Percentiles rank a stretch among this genome's conserved stretches.
Conservation (phyloP, 2,329 filamentous ascomycete genomes). For the Ceratocystis diversiconidia region DNA sequence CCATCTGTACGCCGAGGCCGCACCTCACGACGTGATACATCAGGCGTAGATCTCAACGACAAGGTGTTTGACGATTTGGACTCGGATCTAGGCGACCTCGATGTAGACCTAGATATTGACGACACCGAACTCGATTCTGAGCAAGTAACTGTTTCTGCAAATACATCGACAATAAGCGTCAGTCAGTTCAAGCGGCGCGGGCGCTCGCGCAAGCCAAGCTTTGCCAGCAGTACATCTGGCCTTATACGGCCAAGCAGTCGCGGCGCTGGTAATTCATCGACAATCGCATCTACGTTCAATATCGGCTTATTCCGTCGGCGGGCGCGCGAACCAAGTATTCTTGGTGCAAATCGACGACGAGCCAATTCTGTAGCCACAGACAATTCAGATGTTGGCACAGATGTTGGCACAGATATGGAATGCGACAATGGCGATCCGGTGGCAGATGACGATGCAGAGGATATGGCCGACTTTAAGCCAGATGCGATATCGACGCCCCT, state of each 20-base stretch:
- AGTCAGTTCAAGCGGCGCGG: slow-evolving; percentile 34
- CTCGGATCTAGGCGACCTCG: slow-evolving; percentile 29
- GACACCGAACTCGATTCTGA: slow-evolving; percentile 19
- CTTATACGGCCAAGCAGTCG: slow-evolving; percentile 41
- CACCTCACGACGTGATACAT: slow-evolving; percentile 28
- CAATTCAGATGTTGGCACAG: slow-evolving; percentile 20
- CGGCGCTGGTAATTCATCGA: slow-evolving; percentile 31
- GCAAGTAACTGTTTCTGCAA: slow-evolving; percentile 27
- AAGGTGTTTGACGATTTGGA: slow-evolving; percentile 33
- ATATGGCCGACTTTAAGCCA: slow-evolving; percentile 40
- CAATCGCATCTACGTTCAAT: slow-evolving; percentile 38
- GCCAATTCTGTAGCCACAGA: slow-evolving; percentile 17
- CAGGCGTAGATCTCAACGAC: slow-evolving; percentile 36
- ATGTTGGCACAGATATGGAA: slow-evolving; percentile 17
- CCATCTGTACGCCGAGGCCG: slow-evolving; percentile 6
- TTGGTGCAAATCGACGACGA: slow-evolving; percentile 37
- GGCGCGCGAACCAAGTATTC: slow-evolving; percentile 46
- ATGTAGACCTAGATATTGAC: slow-evolving; percentile 26
- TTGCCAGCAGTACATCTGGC: slow-evolving; percentile 36
- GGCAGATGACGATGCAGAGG: slow-evolving; percentile 24
- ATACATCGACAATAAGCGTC: slow-evolving; percentile 34
- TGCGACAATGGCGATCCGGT: slow-evolving; percentile 23
- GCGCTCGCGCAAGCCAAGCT: slow-evolving; percentile 35
- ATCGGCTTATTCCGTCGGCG: slow-evolving; percentile 45
- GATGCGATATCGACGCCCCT: slow-evolving; percentile 57